Conservation (phyloP, 176 grass and related monocot genomes). For the Avena atlantica region DNA sequence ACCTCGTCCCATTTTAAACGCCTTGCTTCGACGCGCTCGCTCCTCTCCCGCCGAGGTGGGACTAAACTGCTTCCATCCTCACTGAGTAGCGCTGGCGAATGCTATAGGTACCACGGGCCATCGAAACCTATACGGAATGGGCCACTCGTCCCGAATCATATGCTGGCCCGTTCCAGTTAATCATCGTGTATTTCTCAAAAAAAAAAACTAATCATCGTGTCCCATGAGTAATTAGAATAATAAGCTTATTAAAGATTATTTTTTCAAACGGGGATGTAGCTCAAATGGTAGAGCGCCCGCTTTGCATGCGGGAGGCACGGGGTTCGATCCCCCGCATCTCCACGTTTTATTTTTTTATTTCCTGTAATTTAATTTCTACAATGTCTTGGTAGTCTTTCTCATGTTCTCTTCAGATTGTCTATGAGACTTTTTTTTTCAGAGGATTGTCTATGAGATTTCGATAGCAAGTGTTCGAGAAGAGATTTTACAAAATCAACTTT, state of each 20-base stretch:
- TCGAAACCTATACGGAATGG: background rate
- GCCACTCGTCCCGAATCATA: background rate
- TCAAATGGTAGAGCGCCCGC: constrained; percentile 99
- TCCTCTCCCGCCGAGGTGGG: background rate
- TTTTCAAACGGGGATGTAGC: constrained; percentile 57
- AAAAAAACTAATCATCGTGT: background rate
- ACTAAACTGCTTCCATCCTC: background rate
- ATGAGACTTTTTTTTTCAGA: too few relatives aligned
- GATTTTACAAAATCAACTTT: too few relatives aligned
- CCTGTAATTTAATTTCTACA: too few relatives aligned
- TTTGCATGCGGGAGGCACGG: constrained; percentile 99
- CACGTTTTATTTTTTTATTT: background rate
- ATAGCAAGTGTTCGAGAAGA: too few relatives aligned
- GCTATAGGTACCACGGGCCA: background rate
- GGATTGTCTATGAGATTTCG: too few relatives aligned
- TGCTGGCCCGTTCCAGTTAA: background rate
- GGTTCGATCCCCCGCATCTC: constrained; percentile 98
- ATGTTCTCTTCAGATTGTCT: too few relatives aligned
- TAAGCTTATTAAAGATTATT: too few relatives aligned
- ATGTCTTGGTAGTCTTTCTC: too few relatives aligned
- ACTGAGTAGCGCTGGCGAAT: background rate
- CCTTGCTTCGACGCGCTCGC: background rate
- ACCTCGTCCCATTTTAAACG: background rate
- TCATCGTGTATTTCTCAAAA: background rate
- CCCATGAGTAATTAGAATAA: background rate